phyloP scores from a whole-genome alignment of 495 filamentous ascomycete species.

The Penicillium odoratum region DNA sequence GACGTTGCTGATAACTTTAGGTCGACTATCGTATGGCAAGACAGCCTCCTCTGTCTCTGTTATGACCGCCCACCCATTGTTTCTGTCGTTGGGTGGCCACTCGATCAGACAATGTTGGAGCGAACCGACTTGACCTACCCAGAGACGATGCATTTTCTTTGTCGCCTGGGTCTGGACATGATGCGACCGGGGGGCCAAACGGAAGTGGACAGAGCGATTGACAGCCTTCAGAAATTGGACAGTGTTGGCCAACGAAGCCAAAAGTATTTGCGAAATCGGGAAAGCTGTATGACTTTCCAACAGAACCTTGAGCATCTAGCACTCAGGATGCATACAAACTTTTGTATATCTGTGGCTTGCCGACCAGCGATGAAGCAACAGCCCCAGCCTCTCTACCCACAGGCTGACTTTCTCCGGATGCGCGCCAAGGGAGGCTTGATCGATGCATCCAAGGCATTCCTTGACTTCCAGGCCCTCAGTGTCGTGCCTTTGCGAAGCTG shows the following conservation, averaged over 20 bases:
- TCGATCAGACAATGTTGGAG: slow-evolving; percentile 8
- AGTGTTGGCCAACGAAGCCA: slow-evolving; percentile 20
- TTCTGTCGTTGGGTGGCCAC: slow-evolving; percentile 26
- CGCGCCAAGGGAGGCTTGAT: slow-evolving; percentile 33
- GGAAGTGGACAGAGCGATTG: slow-evolving; percentile 20
- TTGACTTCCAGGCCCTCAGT: slow-evolving; percentile 37
- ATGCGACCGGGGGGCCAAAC: slow-evolving; percentile 12
- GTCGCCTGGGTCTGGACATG: slow-evolving; percentile 29
- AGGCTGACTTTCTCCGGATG: slow-evolving; percentile 19
- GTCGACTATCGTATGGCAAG: slow-evolving; percentile 39
- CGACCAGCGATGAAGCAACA: slow-evolving; percentile 35
- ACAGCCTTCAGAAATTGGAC: slow-evolving; percentile 26
- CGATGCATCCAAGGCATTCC: slow-evolving; percentile 33
- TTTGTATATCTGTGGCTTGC: slow-evolving; percentile 33
- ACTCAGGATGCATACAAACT: slow-evolving; percentile 35
- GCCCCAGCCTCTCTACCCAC: slow-evolving; percentile 1
- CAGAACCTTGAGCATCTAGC: slow-evolving; percentile 39
- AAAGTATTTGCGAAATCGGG: slow-evolving; percentile 22
- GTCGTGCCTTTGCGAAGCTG: slow-evolving; percentile 36
- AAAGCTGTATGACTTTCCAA: slow-evolving; percentile 32
- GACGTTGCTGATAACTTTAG: slow-evolving; percentile 3
- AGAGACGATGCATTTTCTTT: slow-evolving; percentile 33
- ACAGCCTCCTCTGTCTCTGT: slow-evolving; percentile 37
- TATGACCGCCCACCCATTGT: slow-evolving; percentile 38
- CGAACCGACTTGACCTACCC: slow-evolving; percentile 25